Base-by-base conservation (phyloP, 2,329 filamentous ascomycete genomes). In the Exophiala calicioides region DNA sequence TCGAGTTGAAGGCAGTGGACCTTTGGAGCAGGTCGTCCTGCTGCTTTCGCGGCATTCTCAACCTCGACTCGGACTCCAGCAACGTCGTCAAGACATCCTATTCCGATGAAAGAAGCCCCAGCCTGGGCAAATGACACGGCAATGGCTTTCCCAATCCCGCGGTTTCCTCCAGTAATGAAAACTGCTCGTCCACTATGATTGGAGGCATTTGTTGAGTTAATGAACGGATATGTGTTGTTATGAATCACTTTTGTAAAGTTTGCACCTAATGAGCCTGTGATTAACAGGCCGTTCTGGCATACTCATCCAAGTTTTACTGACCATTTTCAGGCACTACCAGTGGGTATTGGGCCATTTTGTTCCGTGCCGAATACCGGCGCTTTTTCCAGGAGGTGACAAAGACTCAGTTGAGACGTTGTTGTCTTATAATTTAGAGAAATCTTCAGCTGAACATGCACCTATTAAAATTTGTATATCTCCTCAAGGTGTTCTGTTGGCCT, bases 151-250 rank as follows among this genome's bases (percentile, higher is more conserved):
- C 68, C 68, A 12, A 68, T 52, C 5, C 67, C 67, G 13, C 59
- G 60, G 6, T 61, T 62, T 1, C 62, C 68, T 4, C 68, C 68
- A 29, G 55, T 67, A 31, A 70, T 59, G 43, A 70, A 63, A 16
- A 69, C 61, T 2, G 55, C 55, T 21, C 62, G 62, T 1, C 66
- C 67, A 12, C 34, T 59, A 16, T 66, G 45, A 39, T 65, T 42
- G 10, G 54, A 56, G 19, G 64, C 61, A 16, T 29, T n/a, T 13
- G n/a, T 19, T 2, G 44, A 47, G 49, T 72, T 63, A 59, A 83
- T 81, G 47, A 65, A 68, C 1, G 73, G 68, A 59, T 83, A 83
- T 2, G 76, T 81, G 55, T 79, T 71, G 43, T 65, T 62, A 57
- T 72, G 71, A 31, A 48, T 43, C 18, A 20, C 12, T 15, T 39